Conservation (phyloP, 495 filamentous ascomycete genomes). For the Penicillium salamii region DNA sequence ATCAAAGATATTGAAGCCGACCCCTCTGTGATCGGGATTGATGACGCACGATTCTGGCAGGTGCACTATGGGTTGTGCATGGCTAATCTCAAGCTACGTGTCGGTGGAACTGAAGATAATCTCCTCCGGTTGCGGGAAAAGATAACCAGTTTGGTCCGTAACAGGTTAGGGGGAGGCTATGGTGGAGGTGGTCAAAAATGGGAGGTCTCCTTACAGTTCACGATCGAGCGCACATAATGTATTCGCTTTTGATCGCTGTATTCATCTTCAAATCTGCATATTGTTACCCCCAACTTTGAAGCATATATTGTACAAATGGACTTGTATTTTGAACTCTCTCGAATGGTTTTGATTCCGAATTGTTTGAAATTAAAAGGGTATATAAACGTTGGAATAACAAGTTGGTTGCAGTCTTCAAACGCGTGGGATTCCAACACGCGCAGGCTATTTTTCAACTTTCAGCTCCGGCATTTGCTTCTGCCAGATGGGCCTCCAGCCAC, state of each 20-base stretch:
- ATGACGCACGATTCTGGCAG: slow-evolving; percentile 96
- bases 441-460: background rate
- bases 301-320: slow-evolving; percentile 6
- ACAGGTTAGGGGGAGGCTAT: slow-evolving; percentile 83
- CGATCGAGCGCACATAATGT: slow-evolving; percentile 33
- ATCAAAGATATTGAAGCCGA: slow-evolving; percentile 82
- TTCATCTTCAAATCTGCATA: background rate
- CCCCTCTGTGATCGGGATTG: slow-evolving; percentile 67
- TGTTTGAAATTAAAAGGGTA: background rate
- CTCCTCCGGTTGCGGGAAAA: slow-evolving; percentile 67
- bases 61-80: slow-evolving; percentile 96
- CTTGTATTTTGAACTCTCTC: background rate
- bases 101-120: slow-evolving; percentile 63
- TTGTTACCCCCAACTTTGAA: background rate
- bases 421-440: background rate
- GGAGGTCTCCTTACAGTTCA: slow-evolving; percentile 69
- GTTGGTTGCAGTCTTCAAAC: background rate
- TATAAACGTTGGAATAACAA: background rate
- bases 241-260: background rate
- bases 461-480: background rate
- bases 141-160: slow-evolving; percentile 75
- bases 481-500: background rate
- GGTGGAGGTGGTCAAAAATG: slow-evolving; percentile 78
- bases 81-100: slow-evolving; percentile 83
- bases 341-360: background rate